These are phyloP conservation scores for Penicillium sp. DNA, from an alignment of 2,329 filamentous ascomycete species.

Conservation along the genomic window DNA sequence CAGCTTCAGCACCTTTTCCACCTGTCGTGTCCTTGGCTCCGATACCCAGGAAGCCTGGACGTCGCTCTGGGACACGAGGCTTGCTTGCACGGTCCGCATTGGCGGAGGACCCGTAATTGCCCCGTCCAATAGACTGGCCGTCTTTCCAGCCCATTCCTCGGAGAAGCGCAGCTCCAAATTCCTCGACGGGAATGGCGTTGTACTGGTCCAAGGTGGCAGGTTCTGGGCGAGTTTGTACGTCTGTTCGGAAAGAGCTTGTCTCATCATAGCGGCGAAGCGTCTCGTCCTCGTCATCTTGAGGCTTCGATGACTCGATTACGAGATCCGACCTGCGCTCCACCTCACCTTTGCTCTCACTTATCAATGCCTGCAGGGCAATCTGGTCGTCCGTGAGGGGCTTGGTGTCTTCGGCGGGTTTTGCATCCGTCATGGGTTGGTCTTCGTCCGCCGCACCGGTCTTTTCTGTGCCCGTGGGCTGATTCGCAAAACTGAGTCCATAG, in stretches of 20 bases:
- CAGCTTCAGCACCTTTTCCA: slow-evolving; percentile 55
- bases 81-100: slow-evolving; percentile 50
- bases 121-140: slow-evolving; percentile 54
- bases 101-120: slow-evolving; percentile 46
- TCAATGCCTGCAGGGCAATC: slow-evolving; percentile 61
- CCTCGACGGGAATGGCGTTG: slow-evolving; percentile 82
- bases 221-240: slow-evolving; percentile 68
- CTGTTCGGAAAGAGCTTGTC: slow-evolving; percentile 62
- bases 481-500: slow-evolving; percentile 53
- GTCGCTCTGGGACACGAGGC: slow-evolving; percentile 61
- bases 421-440: slow-evolving; percentile 30
- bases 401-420: slow-evolving; percentile 15
- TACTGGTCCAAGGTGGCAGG: slow-evolving; percentile 77
- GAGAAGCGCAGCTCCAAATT: slow-evolving; percentile 85
- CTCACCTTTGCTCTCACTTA: slow-evolving; percentile 51
- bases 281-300: slow-evolving; percentile 17
- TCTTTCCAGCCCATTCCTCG: slow-evolving; percentile 95
- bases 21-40: slow-evolving; percentile 74
- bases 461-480: slow-evolving; percentile 19
- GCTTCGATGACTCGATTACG: slow-evolving; percentile 47
- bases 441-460: slow-evolving; percentile 16
- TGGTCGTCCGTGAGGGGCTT: slow-evolving; percentile 55
- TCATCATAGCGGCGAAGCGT: slow-evolving; percentile 33
- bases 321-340: slow-evolving; percentile 44
- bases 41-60: slow-evolving; percentile 78